Base-by-base conservation (phyloP, 2,329 filamentous ascomycete species). In the Rugonectria rugulosa region DNA sequence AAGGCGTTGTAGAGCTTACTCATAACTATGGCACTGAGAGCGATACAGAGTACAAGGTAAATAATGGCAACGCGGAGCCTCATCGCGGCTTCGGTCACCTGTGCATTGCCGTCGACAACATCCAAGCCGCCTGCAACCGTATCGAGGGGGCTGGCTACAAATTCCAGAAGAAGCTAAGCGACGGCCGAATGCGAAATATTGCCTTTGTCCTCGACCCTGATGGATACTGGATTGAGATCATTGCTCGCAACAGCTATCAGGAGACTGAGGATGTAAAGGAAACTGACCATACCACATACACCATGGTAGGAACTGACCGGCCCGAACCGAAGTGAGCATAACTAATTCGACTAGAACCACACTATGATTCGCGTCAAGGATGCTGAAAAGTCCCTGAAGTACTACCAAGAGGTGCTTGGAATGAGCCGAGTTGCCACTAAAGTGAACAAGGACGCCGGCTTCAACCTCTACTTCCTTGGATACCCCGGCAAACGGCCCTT, bases 321-420 rank as follows among this genome's bases (percentile, higher is more conserved):
- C 12, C 6, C 27, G 23, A 2, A 41, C 9, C n/a, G 41, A 42
- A 23, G 2, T 49, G 23, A 9, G 36, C 11, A 49, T 62, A 53
- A 50, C 34, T 57, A 19, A 45, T 32, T 23, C 8, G 5, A 23
- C 45, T 61, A 89, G 86, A 93, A 95, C 77, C 91, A 95, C 77
- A 92, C 90, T 53, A 98, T 98, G 95, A 85, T 99, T 65, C 90
- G 95, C 24, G 89, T 98, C 77, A 98, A 97, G 78, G 87, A 91
- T 65, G 79, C 82, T 20, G 82, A 91, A 70, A 87, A 85, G 73
- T 90, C 88, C 12, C 79, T 93, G 68, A 86, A 87, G 68, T 94
- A 91, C 73, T 94, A 94, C 77, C 84, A 94, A 73, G 91, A 97
- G 6, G 82, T 91, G 23, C 81, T 98, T 75, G 95, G 95, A 56